A percentile compares a stretch with the other conserved stretches of the same genome.
Evolutionary conservation across 148 eudicot genomes (phyloP).

Genomic region (Nepenthes gracilis): DNA sequence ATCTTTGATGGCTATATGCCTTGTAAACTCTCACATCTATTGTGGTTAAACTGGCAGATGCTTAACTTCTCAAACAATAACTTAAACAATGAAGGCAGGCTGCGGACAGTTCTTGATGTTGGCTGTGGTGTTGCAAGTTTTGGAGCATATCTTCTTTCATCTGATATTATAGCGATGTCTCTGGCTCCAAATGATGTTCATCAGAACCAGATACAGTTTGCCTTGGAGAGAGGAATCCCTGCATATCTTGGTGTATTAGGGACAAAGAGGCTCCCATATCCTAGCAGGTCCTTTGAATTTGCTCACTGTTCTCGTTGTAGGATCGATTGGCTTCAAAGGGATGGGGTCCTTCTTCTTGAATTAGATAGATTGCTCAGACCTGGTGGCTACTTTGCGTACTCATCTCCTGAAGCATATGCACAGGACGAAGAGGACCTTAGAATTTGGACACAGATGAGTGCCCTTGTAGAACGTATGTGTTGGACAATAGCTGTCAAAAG

Average conservation of each 20-base stretch:
- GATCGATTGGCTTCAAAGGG: constrained; percentile 14
- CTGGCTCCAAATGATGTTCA: constrained; percentile 13
- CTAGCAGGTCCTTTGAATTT: constrained; percentile 12
- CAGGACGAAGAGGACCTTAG: constrained; percentile 11
- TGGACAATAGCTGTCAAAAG: constrained; percentile 8
- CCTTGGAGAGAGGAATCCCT: constrained; percentile 13
- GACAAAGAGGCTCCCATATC: constrained; percentile 13
- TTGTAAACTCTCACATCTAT: neutral
- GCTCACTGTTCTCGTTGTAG: constrained; percentile 15
- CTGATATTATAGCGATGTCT: constrained; percentile 9
- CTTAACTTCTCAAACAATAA: constrained; percentile 7
- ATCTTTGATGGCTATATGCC: too few relatives aligned
- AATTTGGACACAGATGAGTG: constrained; percentile 11
- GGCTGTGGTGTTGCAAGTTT: constrained; percentile 15
- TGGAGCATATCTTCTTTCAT: constrained; percentile 11
- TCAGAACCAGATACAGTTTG: constrained; percentile 13
- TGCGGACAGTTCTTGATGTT: constrained; percentile 10
- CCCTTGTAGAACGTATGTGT: constrained; percentile 10
- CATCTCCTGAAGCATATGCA: constrained; percentile 15
- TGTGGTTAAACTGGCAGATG: constrained; percentile 3
- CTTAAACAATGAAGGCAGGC: constrained; percentile 4
- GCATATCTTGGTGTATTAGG: constrained; percentile 13
- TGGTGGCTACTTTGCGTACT: constrained; percentile 13
- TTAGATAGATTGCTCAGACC: constrained; percentile 9
- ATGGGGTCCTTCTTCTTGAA: constrained; percentile 13